Evolutionary conservation across 192 early-diverging fungal genomes (phyloP), one percentile per base, ranked within the genome.

Genomic region (Coemansia biformis): DNA sequence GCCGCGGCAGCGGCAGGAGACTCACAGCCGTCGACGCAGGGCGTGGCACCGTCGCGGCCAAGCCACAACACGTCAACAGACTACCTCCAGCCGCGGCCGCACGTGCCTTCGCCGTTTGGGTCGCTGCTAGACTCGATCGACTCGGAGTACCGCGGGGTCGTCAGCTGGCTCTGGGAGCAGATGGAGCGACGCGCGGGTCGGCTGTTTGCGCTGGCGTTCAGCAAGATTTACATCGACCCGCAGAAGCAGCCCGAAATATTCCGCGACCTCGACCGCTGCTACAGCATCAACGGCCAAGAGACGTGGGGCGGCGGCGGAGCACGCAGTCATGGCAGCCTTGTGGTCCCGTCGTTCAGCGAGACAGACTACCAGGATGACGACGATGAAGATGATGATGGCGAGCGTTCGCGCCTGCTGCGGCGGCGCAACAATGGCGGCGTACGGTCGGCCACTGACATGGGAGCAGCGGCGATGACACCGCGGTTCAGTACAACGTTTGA

Each of bases 191-290:
- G 36, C 0, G 6, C 60, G 29, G 29, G 30, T 2, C 31, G 19
- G 0, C 11, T 52, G 10, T 57, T 48, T 46, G 16, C 46, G 1
- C 12, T 56, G 10, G 63, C 54, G 22, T 73, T 66, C 26, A 65
- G 55, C 50, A 48, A 47, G n/a, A 66, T 73, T n/a, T 73, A 73
- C 41, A 52, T 73, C 23, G 43, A 73, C 39, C 69, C 69, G 15
- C 58, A 73, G 37, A 24, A 24, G 1, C 33, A 38, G 28, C 69
- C 69, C 11, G 16, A 24, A 0, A 57, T 64, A 5, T 66, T 66
- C 40, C 39, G 23, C n/a, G 49, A 62, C 17, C 48, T 73, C 16
- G 69, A 73, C 24, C 42, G 63, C 13, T 49, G 54, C 54, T 68
- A 68, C 46, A 68, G 66, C 41, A 34, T 68, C 6, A 54, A 51